A percentile compares a stretch with the other conserved stretches of the same genome.
Conservation (phyloP, 2,329 filamentous ascomycete species). For the Lithohypha guttulata region DNA sequence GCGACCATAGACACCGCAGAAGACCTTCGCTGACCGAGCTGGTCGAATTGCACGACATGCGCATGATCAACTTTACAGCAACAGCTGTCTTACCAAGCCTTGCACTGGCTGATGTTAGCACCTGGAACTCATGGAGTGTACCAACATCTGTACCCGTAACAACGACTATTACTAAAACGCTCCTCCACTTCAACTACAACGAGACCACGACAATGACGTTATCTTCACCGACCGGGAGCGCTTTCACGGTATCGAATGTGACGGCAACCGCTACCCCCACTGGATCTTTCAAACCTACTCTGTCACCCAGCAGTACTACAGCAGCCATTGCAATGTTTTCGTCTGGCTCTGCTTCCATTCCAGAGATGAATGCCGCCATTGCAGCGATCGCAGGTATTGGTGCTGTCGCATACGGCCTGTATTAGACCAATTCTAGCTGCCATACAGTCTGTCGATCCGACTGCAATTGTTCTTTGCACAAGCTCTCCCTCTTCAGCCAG, state of each 20-base stretch:
- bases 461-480: not conserved
- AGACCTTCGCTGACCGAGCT: too few relatives aligned
- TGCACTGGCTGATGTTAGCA: constrained; percentile 9
- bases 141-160: constrained; percentile 16
- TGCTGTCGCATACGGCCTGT: constrained; percentile 16
- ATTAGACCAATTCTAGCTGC: constrained; percentile 7
- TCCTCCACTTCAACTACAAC: constrained; percentile 12
- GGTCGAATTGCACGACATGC: constrained; percentile 11
- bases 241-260: not conserved
- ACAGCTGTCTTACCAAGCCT: constrained; percentile 9
- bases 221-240: constrained; percentile 6
- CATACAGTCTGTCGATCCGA: constrained; percentile 4
- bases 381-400: constrained; percentile 18
- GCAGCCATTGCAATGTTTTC: constrained; percentile 13
- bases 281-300: not conserved
- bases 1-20: too few relatives aligned
- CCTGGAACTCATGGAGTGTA: constrained; percentile 14
- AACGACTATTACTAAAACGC: constrained; percentile 16
- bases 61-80: constrained; percentile 13
- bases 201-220: constrained; percentile 11
- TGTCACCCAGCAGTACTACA: constrained; percentile 4
- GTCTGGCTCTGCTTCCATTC: constrained; percentile 13
- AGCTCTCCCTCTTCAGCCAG: constrained; percentile 1
- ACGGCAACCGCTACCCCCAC: constrained; percentile 1
- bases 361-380: constrained; percentile 14